phyloP scores from a whole-genome alignment of 345 rosid species.

The Linum trigynum region DNA sequence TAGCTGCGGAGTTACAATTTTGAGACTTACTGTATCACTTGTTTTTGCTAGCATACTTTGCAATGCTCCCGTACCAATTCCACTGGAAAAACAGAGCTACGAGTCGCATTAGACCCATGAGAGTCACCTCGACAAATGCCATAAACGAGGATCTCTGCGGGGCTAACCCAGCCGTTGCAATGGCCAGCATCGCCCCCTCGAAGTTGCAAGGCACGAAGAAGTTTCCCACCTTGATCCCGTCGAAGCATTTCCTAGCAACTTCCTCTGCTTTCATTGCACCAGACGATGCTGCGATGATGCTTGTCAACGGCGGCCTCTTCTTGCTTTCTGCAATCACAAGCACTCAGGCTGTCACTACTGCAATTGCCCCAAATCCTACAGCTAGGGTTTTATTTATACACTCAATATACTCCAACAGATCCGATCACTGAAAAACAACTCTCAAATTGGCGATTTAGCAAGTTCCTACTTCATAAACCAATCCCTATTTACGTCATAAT shows the following conservation, averaged over 20 bases:
- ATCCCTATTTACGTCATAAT: too few species aligned
- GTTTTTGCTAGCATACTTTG: slow-evolving; percentile 31
- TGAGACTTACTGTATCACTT: slow-evolving; percentile 19
- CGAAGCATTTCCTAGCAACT: slow-evolving; percentile 61
- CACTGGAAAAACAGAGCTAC: slow-evolving; percentile 52
- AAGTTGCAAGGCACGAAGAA: slow-evolving; percentile 67
- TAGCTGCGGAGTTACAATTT: not conserved
- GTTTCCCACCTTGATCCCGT: slow-evolving; percentile 60
- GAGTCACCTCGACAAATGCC: slow-evolving; percentile 67
- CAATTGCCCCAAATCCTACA: too few species aligned
- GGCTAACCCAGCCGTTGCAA: slow-evolving; percentile 62
- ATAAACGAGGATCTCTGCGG: slow-evolving; percentile 64
- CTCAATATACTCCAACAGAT: too few species aligned
- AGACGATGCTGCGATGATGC: slow-evolving; percentile 48
- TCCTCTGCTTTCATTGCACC: slow-evolving; percentile 66
- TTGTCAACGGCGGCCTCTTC: slow-evolving; percentile 53
- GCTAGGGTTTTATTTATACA: too few species aligned
- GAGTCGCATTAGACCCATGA: slow-evolving; percentile 40
- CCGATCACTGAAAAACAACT: too few species aligned
- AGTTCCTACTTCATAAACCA: too few species aligned
- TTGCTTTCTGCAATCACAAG: slow-evolving; percentile 44
- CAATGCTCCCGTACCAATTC: slow-evolving; percentile 66
- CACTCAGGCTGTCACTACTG: not conserved
- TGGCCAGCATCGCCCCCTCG: slow-evolving; percentile 51
- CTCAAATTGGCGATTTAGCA: too few species aligned